Evolutionary conservation across 331 rosid species (phyloP), one percentile per base, ranked within the genome.

Genomic region (Telfairia occidentalis): DNA sequence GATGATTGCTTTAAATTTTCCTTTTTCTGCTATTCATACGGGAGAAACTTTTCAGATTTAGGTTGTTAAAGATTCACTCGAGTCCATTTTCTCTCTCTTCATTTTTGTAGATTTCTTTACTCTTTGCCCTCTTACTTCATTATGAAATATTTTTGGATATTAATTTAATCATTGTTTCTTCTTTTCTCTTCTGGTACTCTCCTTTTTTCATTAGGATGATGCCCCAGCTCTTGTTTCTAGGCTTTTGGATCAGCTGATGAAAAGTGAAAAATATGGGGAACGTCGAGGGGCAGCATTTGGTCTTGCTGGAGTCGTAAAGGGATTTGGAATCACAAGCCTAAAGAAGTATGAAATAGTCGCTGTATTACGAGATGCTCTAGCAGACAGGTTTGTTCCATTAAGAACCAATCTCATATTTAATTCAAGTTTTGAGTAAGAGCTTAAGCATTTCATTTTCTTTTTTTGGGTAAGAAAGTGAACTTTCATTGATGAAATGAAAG

Each of bases 201-300:
- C 10, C n/a, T 29, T 42, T 8, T 71, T 76, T 77, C 64, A 57
- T 79, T 79, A 94, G 97, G 97, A 94, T 78, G 96, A 90, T 79
- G 96, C 82, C 15, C 86, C 84, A 45, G 87, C 90, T 81, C 96
- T 94, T 85, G 85, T 91, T 75, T 86, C 89, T 40, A 81, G 86
- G 74, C 89, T 94, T 40, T 50, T 91, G 89, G 96, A 91, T 87
- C 91, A 86, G 81, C 58, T 94, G 84, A 84, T 91, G 96, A 91
- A 90, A 84, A 86, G 96, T 71, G 96, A 91, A 32, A 94, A 90
- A 76, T 94, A 90, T 83, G 97, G 98, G 64, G 98, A 90, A 64
- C 96, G 96, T 5, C 96, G 98, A 28, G 98, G 96, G 72, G 98
- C 98, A 30, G 98, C 98, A 64, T 94, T 91, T 82, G 98, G 98